Base-by-base conservation (phyloP, 1,139 yeast genomes). In the Hemisphaericaspora xylofermentans region DNA sequence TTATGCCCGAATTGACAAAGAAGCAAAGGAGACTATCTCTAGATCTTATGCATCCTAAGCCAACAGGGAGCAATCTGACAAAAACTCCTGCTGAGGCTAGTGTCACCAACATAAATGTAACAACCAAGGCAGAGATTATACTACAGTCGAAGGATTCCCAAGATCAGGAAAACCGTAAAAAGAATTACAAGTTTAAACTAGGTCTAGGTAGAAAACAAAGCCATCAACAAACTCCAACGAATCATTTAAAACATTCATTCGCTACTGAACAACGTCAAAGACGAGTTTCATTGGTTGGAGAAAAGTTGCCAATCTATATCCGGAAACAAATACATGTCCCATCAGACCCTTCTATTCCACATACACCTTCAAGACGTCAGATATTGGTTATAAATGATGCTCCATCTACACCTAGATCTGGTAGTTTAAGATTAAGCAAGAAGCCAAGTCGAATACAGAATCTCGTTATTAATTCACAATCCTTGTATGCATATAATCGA, bases 251-350 rank as follows among this genome's bases (percentile, higher is more conserved):
- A 14, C 17, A 29, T 29, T 8, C 33, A 16, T 14, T 29, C 12
- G 12, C 33, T 10, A 12, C 33, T n/a, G 33, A 29, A 2, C 12
- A 16, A 17, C 33, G 4, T 4, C 6, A 12, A 36, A 48, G 74
- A 44, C 48, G 75, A 34, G 49, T 53, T 26, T 71, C 76, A 3
- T 44, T 69, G 30, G 72, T 71, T 14, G 73, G 68, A 1, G 72
- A 67, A 38, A 59, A 54, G 30, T 52, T 71, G n/a, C 77, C 77
- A 1, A 36, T 46, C 9, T 71, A 71, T 45, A 71, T 71, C 16
- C 54, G 58, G 35, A 56, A 63, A 14, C 76, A 70, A 49, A 44
- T 69, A 5, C 45, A 36, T 14, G 13, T 29, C 12, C 27, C 36
- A 16, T 38, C 39, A 30, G 44, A 38, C 15, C 49, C 43, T 21